Evolutionary conservation across 208 protist genomes (phyloP).

Genomic region (Acanthamoeba lenticulata): DNA sequence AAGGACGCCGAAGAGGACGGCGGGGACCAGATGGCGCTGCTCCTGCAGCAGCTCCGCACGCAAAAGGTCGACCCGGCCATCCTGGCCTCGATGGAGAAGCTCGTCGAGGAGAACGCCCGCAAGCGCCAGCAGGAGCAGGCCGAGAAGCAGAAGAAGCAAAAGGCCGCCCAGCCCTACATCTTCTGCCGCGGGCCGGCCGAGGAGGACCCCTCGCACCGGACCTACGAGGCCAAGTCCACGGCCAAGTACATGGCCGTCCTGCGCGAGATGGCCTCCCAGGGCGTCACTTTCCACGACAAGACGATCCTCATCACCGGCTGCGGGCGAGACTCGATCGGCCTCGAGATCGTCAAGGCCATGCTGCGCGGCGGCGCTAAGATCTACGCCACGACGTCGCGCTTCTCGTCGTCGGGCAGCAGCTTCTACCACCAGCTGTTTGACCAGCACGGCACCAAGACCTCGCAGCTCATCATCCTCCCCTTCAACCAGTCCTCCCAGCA

Average conservation of each 20-base stretch:
- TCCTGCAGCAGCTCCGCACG: slow-evolving; percentile 45
- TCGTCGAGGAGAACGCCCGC: slow-evolving; percentile 9
- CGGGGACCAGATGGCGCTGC: slow-evolving; percentile 24
- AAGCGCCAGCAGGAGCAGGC: not conserved
- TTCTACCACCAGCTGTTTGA: slow-evolving; percentile 85
- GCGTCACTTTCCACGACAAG: slow-evolving; percentile 83
- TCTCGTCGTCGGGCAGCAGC: slow-evolving; percentile 71
- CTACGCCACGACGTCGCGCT: slow-evolving; percentile 80
- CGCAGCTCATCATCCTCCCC: slow-evolving; percentile 81
- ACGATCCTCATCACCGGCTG: slow-evolving; percentile 85
- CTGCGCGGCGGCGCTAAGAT: slow-evolving; percentile 64
- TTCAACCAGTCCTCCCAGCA: slow-evolving; percentile 85
- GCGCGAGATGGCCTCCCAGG: slow-evolving; percentile 73
- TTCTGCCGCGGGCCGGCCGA: slow-evolving; percentile 1
- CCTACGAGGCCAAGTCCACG: slow-evolving; percentile 47
- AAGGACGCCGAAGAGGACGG: not conserved
- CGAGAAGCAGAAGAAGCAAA: not conserved
- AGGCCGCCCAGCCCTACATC: slow-evolving; percentile 45
- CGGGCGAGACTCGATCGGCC: slow-evolving; percentile 84
- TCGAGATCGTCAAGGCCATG: slow-evolving; percentile 70
- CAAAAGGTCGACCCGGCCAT: slow-evolving; percentile 61
- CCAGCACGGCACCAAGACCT: slow-evolving; percentile 80
- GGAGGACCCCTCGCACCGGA: slow-evolving; percentile 34
- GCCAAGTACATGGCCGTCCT: slow-evolving; percentile 62
- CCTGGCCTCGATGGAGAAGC: slow-evolving; percentile 16